Conservation (phyloP, 805 yeast species). For the Candida endomychidarum region DNA sequence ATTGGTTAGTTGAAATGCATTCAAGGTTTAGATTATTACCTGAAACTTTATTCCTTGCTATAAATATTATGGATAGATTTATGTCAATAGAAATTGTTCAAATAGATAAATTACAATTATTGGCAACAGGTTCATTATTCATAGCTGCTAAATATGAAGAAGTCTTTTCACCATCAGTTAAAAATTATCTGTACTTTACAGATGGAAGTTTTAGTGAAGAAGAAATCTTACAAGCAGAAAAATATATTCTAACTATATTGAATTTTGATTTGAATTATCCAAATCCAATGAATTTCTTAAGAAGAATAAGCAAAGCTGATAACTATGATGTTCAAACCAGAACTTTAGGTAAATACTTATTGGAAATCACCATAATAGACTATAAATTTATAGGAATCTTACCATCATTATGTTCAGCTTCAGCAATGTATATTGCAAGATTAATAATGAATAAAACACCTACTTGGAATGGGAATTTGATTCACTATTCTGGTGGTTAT, state of each 20-base stretch:
- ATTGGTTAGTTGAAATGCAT: slow-evolving; percentile 92
- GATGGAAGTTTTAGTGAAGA: slow-evolving; percentile 82
- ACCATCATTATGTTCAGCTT: slow-evolving; percentile 83
- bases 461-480: slow-evolving; percentile 83
- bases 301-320: slow-evolving; percentile 89
- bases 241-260: slow-evolving; percentile 68
- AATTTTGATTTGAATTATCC: slow-evolving; percentile 80
- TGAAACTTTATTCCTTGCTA: slow-evolving; percentile 80
- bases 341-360: slow-evolving; percentile 78
- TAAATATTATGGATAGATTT: slow-evolving; percentile 85
- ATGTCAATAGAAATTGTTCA: slow-evolving; percentile 72
- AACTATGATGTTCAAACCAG: slow-evolving; percentile 82
- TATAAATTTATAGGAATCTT: slow-evolving; percentile 67
- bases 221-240: slow-evolving; percentile 81
- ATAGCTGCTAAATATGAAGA: slow-evolving; percentile 94
- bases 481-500: slow-evolving; percentile 91
- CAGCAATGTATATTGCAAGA: slow-evolving; percentile 83
- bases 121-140: slow-evolving; percentile 82
- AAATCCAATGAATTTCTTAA: slow-evolving; percentile 84
- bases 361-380: slow-evolving; percentile 77
- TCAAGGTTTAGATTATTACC: slow-evolving; percentile 78
- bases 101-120: slow-evolving; percentile 75
- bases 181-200: slow-evolving; percentile 82
- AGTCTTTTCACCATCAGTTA: slow-evolving; percentile 81
- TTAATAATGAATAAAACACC: slow-evolving; percentile 62